Base-by-base conservation (phyloP, 1,139 yeast genomes). In the Scheffersomyces segobiensis region DNA sequence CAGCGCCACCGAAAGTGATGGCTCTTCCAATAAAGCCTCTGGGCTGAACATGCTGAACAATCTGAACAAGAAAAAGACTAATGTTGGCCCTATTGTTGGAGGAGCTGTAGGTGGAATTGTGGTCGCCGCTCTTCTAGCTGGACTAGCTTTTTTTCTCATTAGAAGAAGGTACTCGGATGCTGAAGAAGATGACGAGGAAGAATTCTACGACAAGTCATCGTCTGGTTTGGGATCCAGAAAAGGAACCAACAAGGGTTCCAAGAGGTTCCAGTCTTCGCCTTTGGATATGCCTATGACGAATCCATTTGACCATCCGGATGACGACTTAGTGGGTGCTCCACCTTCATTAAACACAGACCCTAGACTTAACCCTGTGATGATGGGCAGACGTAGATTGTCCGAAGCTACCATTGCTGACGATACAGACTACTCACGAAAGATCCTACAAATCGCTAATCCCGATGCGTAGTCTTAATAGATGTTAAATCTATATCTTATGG, bases 371-470 rank as follows among this genome's bases (percentile, higher is more conserved):
- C 90, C 91, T 2, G 79, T 84, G 53, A 85, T 88, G 87, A 78
- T 89, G 73, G 92, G 91, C 26, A 86, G 91, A 70, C 83, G 92
- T 61, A 80, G 96, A 62, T 76, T 89, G 58, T 83, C 89, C 59
- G 93, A 88, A 67, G 93, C 93, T 17, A 84, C 90, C 24, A 78
- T 89, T 61, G 93, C 92, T 17, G 96, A 89, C 70, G 93, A 89
- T 63, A 84, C 90, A 14, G 95, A 89, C 70, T 89, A 89, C 73
- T 82, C 89, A 54, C 80, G 93, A 64, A 88, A 89, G 72, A 85
- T 88, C 46, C 76, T 89, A 57, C 86, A 88, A 61, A 93, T 89
- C 26, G 89, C 93, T 52, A 89, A 89, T 67, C 93, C 93, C 10
- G 92, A 87, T 68, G 52, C 50, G 26, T 21, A 48, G 42, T 32